Percentiles rank a stretch among this genome's conserved stretches.
Evolutionary conservation across 2,329 filamentous ascomycete genomes (phyloP).

Genomic region (Alternaria panax): DNA sequence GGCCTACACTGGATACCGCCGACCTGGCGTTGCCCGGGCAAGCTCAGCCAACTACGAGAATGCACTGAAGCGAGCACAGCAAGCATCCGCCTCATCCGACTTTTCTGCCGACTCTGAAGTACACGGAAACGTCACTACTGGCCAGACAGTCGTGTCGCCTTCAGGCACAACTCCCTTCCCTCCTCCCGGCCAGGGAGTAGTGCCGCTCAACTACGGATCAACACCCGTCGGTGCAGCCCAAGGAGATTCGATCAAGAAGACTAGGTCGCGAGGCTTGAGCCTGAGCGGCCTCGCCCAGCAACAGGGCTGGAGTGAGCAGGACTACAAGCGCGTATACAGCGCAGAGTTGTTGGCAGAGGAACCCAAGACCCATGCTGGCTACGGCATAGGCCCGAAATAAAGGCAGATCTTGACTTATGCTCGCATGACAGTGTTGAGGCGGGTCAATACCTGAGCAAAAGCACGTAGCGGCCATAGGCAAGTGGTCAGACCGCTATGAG

Average conservation of each 20-base stretch:
- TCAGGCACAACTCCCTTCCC: constrained; percentile 32
- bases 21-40: constrained; percentile 32
- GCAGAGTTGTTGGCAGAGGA: constrained; percentile 32
- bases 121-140: constrained; percentile 21
- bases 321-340: constrained; percentile 44
- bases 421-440: background rate
- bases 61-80: constrained; percentile 32
- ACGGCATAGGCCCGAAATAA: constrained; percentile 29
- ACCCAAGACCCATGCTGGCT: constrained; percentile 34
- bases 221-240: constrained; percentile 28
- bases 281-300: constrained; percentile 39
- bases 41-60: constrained; percentile 44
- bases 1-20: constrained; percentile 34
- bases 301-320: constrained; percentile 47
- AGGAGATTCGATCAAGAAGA: constrained; percentile 40
- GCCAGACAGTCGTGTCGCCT: constrained; percentile 23
- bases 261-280: constrained; percentile 39
- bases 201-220: constrained; percentile 38
- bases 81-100: constrained; percentile 36
- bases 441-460: background rate
- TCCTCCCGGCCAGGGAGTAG: constrained; percentile 42
- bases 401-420: background rate
- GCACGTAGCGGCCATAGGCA: background rate
- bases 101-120: constrained; percentile 26
- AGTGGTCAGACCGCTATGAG: background rate